Evolutionary conservation across 257 asterid species (phyloP).

Genomic region (Solanum chmielewskii): DNA sequence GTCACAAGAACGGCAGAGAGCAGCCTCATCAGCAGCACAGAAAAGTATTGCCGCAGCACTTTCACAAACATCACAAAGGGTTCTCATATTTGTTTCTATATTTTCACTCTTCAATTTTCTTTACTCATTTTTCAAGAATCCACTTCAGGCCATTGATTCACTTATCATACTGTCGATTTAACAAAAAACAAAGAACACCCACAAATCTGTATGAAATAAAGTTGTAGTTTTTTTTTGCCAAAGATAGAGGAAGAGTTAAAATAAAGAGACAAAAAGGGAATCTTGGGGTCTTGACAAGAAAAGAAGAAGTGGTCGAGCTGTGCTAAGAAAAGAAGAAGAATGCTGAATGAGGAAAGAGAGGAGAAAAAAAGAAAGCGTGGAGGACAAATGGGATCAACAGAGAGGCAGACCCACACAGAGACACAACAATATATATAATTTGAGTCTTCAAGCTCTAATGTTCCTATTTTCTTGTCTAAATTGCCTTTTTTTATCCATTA

Average conservation of each 20-base stretch:
- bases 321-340: background rate
- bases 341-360: background rate
- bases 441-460: background rate
- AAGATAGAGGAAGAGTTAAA: background rate
- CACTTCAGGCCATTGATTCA: background rate
- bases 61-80: conserved; percentile 90
- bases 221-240: background rate
- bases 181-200: background rate
- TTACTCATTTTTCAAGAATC: background rate
- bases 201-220: background rate
- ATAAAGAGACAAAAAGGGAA: background rate
- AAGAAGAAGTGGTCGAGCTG: conserved; percentile 1
- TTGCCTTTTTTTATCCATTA: background rate
- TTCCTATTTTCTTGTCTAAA: background rate
- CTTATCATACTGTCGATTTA: background rate
- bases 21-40: conserved; percentile 98
- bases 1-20: conserved; percentile 81
- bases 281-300: conserved; percentile 9
- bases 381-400: background rate
- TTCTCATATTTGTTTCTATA: conserved; percentile 40
- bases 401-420: background rate
- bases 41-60: conserved; percentile 83
- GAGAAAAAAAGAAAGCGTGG: background rate
- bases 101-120: background rate
- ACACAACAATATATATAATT: background rate